Percentiles rank a stretch among this genome's conserved stretches.
phyloP scores from a whole-genome alignment of 106 monocot species.

The Vanilla planifolia region DNA sequence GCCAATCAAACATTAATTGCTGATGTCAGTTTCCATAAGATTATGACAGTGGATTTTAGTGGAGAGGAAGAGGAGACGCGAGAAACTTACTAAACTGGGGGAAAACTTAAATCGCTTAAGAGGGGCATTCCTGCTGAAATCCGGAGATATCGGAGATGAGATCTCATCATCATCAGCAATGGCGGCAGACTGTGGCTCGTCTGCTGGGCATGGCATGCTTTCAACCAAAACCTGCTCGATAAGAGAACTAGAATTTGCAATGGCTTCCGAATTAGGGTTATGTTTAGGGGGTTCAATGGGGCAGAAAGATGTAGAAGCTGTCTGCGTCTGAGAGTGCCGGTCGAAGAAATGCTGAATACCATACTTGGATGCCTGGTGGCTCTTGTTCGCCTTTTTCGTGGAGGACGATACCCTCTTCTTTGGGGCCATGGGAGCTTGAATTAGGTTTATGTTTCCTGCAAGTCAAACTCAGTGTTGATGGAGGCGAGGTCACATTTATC shows the following conservation, averaged over 20 bases:
- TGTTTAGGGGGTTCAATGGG: neutral
- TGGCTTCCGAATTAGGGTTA: slow-evolving; percentile 12
- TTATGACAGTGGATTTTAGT: neutral
- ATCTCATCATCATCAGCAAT: slow-evolving; percentile 7
- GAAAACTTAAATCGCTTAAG: slow-evolving; percentile 81
- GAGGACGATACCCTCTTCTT: slow-evolving; percentile 42
- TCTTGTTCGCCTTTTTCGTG: slow-evolving; percentile 44
- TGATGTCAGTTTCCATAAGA: neutral
- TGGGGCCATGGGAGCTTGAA: slow-evolving; percentile 54
- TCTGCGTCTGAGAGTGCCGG: slow-evolving; percentile 65
- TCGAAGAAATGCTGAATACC: slow-evolving; percentile 99
- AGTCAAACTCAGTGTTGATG: no score
- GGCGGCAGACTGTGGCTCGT: slow-evolving; percentile 3
- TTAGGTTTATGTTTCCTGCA: slow-evolving; percentile 8
- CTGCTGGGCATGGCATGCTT: neutral
- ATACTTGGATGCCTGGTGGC: slow-evolving; percentile 60
- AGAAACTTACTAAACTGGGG: slow-evolving; percentile 77
- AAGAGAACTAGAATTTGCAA: slow-evolving; percentile 15
- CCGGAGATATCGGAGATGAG: slow-evolving; percentile 60
- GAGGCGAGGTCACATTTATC: no score
- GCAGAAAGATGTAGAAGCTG: slow-evolving; percentile 21
- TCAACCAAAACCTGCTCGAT: neutral
- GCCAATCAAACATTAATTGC: neutral
- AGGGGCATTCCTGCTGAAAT: slow-evolving; percentile 38
- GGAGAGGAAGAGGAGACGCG: neutral